Base-by-base conservation (phyloP, 2,329 filamentous ascomycete genomes). In the Beauveria scarabaeidicola region DNA sequence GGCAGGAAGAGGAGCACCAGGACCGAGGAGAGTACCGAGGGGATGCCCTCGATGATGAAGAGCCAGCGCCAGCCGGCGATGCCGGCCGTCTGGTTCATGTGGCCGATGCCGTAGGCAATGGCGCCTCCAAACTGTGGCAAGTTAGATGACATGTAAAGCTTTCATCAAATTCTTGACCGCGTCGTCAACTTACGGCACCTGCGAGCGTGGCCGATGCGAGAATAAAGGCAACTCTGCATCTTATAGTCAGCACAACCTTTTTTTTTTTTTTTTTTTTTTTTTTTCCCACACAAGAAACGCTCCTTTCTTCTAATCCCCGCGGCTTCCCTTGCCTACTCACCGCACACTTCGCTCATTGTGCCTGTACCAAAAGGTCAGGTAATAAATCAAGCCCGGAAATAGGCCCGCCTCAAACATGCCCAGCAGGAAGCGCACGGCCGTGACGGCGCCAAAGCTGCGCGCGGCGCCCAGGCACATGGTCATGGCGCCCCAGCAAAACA, bases 301-400 rank as follows among this genome's bases (percentile, higher is more conserved):
- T n/a, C n/a, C n/a, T n/a, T n/a, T n/a, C n/a, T n/a, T n/a, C n/a
- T n/a, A n/a, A n/a, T n/a, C n/a, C n/a, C n/a, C n/a, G n/a, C n/a
- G n/a, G n/a, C n/a, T n/a, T n/a, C n/a, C n/a, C n/a, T n/a, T n/a
- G n/a, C n/a, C n/a, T n/a, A n/a, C 57, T 44, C 57, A 72, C 69
- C 72, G 80, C n/a, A 90, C 73, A 23, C 86, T 87, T 3, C 89
- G 79, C 72, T 91, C 88, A 19, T 83, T 79, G 64, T 84, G 82
- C 48, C 81, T 84, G 70, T 91, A 91, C 79, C 89, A 91, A 62
- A 90, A 83, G 0, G 88, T 90, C 52, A 91, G 74, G 65, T 89
- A 90, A 70, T 84, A 75, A 0, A 84, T 81, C 64, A 89, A 72
- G 0, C 86, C 85, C 0, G 85, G 85, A 62, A 90, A 90, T 1